Conservation (phyloP, 768 basidiomycete genomes). For the Serendipita sp. region DNA sequence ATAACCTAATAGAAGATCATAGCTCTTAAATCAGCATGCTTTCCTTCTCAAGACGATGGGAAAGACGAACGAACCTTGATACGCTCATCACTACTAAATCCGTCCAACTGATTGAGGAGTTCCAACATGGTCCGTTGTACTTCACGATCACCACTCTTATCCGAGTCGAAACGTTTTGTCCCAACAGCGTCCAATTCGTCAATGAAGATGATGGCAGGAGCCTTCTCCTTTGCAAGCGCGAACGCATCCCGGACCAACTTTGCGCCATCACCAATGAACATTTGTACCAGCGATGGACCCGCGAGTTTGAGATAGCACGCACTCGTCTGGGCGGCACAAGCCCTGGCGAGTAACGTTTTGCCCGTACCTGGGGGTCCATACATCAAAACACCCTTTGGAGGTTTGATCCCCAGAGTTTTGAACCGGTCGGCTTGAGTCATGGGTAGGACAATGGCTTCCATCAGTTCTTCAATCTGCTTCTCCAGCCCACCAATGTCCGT, state of each 20-base stretch:
- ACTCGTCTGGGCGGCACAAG: conserved; percentile 94
- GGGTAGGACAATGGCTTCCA: conserved; percentile 93
- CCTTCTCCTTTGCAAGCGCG: conserved; percentile 94
- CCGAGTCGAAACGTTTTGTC: conserved; percentile 95
- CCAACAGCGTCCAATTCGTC: conserved; percentile 98
- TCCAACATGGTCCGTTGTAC: conserved; percentile 99
- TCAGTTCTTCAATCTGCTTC: conserved; percentile 97
- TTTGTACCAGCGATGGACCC: conserved; percentile 94
- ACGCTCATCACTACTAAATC: conserved; percentile 89
- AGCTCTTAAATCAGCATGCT: too few relatives aligned
- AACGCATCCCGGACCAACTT: conserved; percentile 98
- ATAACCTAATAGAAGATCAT: conserved; percentile 48
- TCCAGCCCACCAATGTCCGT: conserved; percentile 96
- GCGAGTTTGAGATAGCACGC: conserved; percentile 97
- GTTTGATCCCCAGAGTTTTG: conserved; percentile 93
- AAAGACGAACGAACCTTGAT: conserved; percentile 57
- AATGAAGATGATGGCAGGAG: conserved; percentile 97
- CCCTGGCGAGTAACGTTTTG: conserved; percentile 92
- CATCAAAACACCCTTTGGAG: conserved; percentile 97
- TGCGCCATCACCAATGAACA: conserved; percentile 99
- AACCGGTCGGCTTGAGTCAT: conserved; percentile 99
- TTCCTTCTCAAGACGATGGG: neutral
- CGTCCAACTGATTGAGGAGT: conserved; percentile 92
- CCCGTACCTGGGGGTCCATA: conserved; percentile 98
- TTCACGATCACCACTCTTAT: conserved; percentile 97